Evolutionary conservation across 2,329 filamentous ascomycete species (phyloP).

Genomic region (Colletotrichum tropicale): DNA sequence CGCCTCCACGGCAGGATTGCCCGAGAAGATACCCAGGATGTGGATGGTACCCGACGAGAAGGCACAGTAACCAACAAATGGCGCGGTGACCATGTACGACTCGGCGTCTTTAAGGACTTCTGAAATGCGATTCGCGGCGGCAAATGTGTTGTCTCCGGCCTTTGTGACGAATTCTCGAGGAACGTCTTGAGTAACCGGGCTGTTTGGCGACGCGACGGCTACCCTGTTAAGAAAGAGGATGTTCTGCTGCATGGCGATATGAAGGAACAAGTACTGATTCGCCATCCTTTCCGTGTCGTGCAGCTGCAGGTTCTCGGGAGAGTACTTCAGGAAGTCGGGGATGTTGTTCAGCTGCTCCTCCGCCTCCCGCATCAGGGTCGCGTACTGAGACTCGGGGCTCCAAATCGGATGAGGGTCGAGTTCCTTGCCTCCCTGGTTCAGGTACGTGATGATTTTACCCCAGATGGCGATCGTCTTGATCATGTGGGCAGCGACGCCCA

Average conservation of each 20-base stretch:
- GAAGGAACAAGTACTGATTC: constrained; percentile 91
- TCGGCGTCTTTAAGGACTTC: constrained; percentile 81
- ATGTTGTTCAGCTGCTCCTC: constrained; percentile 73
- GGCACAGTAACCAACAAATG: constrained; percentile 93
- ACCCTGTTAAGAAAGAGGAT: constrained; percentile 90
- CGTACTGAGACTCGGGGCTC: constrained; percentile 79
- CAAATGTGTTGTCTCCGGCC: constrained; percentile 76
- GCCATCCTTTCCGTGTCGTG: constrained; percentile 85
- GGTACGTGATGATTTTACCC: constrained; percentile 87
- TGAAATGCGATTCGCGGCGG: constrained; percentile 87
- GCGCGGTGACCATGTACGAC: constrained; percentile 81
- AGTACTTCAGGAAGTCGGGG: constrained; percentile 76
- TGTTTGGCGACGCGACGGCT: constrained; percentile 73
- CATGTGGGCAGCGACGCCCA: constrained; percentile 93
- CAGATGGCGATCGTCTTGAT: constrained; percentile 85
- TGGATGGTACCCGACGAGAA: constrained; percentile 96
- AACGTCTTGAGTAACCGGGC: constrained; percentile 69
- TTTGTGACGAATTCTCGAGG: constrained; percentile 80
- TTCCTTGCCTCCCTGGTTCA: constrained; percentile 89
- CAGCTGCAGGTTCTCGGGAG: constrained; percentile 78
- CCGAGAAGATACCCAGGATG: constrained; percentile 88
- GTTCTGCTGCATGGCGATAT: constrained; percentile 89
- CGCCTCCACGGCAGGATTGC: constrained; percentile 75
- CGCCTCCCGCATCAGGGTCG: constrained; percentile 71
- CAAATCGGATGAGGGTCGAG: constrained; percentile 80